Evolutionary conservation across 495 filamentous ascomycete genomes (phyloP).

Genomic region (Neurospora pannonica): DNA sequence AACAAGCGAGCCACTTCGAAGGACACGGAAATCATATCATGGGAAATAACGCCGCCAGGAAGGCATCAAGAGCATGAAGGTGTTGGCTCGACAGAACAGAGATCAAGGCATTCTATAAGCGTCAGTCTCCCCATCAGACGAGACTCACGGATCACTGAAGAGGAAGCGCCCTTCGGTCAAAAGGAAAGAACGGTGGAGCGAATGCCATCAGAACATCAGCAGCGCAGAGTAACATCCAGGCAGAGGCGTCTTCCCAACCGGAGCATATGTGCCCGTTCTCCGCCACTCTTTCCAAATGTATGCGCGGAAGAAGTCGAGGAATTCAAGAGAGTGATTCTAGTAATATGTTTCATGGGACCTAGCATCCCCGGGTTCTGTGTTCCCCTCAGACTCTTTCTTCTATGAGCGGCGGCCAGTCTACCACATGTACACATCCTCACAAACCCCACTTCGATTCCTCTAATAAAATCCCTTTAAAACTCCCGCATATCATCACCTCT

Average conservation of each 20-base stretch:
- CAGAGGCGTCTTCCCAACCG: neutral
- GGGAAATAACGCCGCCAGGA: neutral
- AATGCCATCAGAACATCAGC: neutral
- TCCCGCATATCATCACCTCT: conserved; percentile 72
- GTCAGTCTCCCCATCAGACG: neutral
- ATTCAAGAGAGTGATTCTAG: neutral
- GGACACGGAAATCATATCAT: no score
- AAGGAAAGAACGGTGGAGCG: neutral
- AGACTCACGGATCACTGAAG: neutral
- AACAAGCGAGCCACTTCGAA: no score
- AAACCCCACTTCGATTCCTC: neutral
- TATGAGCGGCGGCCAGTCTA: neutral
- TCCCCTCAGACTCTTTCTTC: conserved; percentile 4
- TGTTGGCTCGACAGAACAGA: neutral
- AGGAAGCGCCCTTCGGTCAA: neutral
- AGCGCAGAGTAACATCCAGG: neutral
- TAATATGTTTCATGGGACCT: neutral
- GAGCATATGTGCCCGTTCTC: neutral
- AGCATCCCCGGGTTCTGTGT: neutral
- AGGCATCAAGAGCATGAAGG: neutral
- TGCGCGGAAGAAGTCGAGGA: neutral
- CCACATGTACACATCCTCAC: conserved; percentile 19
- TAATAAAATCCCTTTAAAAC: conserved; percentile 39
- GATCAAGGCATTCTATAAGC: no score
- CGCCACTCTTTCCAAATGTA: neutral